Percentiles rank a stretch among this genome's conserved stretches.
phyloP scores from a whole-genome alignment of 306 rosid species.

The Corylus avellana region DNA sequence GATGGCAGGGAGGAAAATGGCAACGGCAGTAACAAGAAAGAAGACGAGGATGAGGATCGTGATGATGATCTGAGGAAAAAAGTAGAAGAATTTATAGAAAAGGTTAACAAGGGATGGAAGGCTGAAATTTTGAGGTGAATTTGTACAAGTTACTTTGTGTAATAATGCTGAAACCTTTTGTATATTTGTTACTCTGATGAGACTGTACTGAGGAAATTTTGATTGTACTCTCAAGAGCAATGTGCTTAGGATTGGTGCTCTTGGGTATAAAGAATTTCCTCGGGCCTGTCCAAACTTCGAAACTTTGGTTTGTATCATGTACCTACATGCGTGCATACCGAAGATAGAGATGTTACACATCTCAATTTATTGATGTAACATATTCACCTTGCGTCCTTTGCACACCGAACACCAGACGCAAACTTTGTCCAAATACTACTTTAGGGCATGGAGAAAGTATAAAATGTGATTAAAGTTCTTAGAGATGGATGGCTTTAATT shows the following conservation, averaged over 20 bases:
- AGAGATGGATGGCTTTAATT: conserved; percentile 4
- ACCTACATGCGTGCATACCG: too few relatives aligned
- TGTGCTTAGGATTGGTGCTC: too few relatives aligned
- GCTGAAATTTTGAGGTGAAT: conserved; percentile 42
- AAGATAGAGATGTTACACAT: too few relatives aligned
- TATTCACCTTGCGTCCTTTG: too few relatives aligned
- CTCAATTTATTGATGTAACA: too few relatives aligned
- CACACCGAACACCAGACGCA: too few relatives aligned
- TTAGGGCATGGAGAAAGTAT: background rate
- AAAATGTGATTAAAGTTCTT: background rate
- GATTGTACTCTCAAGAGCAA: too few relatives aligned
- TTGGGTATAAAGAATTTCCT: too few relatives aligned
- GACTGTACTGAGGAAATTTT: background rate
- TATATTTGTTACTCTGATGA: conserved; percentile 2
- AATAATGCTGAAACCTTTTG: conserved; percentile 20
- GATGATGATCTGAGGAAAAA: conserved; percentile 38
- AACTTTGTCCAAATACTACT: too few relatives aligned
- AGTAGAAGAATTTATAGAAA: conserved; percentile 73
- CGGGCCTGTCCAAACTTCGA: too few relatives aligned
- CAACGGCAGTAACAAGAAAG: too few relatives aligned
- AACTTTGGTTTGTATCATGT: too few relatives aligned
- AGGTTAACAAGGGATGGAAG: conserved; percentile 64
- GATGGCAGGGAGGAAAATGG: conserved; percentile 20
- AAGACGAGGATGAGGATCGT: conserved; percentile 24
- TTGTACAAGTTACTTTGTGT: background rate